phyloP scores from a whole-genome alignment of 208 protist genomes.

The Leishmania tropica region DNA sequence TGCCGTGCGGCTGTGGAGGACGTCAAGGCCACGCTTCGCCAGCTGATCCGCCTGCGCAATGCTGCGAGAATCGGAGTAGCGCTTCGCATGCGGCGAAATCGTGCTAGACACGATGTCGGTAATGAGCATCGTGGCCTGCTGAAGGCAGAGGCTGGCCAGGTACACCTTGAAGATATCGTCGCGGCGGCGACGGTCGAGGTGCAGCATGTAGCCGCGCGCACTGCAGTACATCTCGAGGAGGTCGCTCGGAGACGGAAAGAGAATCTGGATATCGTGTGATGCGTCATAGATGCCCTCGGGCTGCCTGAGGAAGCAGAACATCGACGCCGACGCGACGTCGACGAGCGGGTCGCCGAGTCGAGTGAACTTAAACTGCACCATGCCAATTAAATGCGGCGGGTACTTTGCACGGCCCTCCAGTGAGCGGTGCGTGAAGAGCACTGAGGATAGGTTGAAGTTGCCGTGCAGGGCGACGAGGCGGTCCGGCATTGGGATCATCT shows the following conservation, averaged over 20 bases:
- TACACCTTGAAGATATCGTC: constrained; percentile 82
- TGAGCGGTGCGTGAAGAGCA: constrained; percentile 75
- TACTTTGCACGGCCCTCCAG: constrained; percentile 78
- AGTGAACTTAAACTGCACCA: constrained; percentile 59
- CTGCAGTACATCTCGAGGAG: constrained; percentile 78
- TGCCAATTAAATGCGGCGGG: constrained; percentile 51
- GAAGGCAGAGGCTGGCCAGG: constrained; percentile 60
- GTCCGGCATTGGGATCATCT: constrained; percentile 56
- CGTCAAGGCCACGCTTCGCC: constrained; percentile 52
- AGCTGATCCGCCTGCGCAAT: constrained; percentile 64
- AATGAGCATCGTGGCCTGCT: constrained; percentile 45
- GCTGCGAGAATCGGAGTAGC: constrained; percentile 31
- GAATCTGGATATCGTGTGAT: constrained; percentile 38
- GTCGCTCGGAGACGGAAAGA: constrained; percentile 60
- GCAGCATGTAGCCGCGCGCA: constrained; percentile 64
- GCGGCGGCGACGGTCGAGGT: constrained; percentile 47
- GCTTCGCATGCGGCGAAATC: constrained; percentile 2
- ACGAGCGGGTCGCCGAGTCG: constrained; percentile 64
- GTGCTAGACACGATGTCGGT: constrained; percentile 25
- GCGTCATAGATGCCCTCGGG: constrained; percentile 63
- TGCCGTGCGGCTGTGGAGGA: constrained; percentile 41
- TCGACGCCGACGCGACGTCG: constrained; percentile 63
- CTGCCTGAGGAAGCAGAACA: constrained; percentile 47
- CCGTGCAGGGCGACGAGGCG: constrained; percentile 64
- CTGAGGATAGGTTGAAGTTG: constrained; percentile 53